Conservation (phyloP, 441 rosid genomes). For the Francoa sonchifolia region DNA sequence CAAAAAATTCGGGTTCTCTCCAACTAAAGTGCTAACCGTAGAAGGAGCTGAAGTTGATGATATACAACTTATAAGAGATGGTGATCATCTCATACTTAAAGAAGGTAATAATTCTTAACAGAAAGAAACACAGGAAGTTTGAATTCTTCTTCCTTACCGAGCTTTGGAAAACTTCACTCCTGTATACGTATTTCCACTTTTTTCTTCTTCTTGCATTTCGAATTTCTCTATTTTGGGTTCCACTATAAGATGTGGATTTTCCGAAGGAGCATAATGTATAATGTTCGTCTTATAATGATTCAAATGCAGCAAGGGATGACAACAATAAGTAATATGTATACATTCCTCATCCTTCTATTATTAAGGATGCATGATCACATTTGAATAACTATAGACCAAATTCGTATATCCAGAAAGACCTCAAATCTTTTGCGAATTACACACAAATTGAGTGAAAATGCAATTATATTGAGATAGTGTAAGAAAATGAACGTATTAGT, state of each 20-base stretch:
- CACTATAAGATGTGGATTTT: too few species aligned
- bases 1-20: constrained; percentile 39
- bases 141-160: neutral
- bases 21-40: constrained; percentile 35
- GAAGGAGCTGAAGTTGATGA: constrained; percentile 79
- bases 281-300: too few species aligned
- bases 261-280: too few species aligned
- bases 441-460: too few species aligned
- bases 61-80: constrained; percentile 65
- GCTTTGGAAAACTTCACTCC: too few species aligned
- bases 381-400: neutral
- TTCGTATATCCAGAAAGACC: neutral
- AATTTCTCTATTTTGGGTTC: too few species aligned
- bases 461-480: too few species aligned
- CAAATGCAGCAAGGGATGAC: too few species aligned
- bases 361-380: neutral
- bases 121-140: neutral
- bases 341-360: neutral
- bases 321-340: neutral
- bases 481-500: too few species aligned
- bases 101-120: constrained; percentile 13
- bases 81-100: constrained; percentile 54
- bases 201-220: too few species aligned
- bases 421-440: neutral
- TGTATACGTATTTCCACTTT: too few species aligned